A percentile compares a stretch with the other conserved stretches of the same genome.
Evolutionary conservation across 768 basidiomycete genomes (phyloP).

Genomic region (Mycena galericulata): DNA sequence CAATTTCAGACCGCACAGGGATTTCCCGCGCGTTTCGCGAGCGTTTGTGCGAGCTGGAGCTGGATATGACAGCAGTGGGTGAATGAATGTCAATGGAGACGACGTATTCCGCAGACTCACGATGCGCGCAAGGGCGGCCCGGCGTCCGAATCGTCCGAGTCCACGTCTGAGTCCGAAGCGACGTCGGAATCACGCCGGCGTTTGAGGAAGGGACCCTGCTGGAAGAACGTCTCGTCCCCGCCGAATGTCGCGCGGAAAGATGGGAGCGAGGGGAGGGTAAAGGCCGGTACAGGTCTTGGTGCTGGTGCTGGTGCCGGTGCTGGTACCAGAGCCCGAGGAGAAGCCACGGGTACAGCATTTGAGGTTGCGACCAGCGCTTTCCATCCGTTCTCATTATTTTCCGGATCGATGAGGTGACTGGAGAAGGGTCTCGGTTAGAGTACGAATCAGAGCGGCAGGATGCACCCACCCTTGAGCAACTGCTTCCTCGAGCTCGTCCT

Average conservation of each 20-base stretch:
- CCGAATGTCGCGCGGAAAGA: not conserved
- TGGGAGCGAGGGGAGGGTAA: not conserved
- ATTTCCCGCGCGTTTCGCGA: not conserved
- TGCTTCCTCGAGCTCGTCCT: not conserved
- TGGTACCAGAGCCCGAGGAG: not conserved
- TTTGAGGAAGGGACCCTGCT: constrained; percentile 22
- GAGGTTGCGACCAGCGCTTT: not conserved
- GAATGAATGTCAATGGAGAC: too few species aligned
- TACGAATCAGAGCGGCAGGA: not conserved
- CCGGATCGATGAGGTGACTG: constrained; percentile 1
- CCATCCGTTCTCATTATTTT: not conserved
- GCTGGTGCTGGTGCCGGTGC: not conserved
- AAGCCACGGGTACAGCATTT: not conserved
- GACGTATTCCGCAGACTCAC: not conserved
- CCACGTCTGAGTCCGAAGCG: constrained; percentile 11
- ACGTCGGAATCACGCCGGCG: constrained; percentile 14
- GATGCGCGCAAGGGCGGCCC: not conserved
- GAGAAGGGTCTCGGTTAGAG: not conserved
- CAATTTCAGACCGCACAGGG: not conserved
- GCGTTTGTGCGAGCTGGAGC: not conserved
- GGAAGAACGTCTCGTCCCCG: not conserved
- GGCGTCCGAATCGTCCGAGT: not conserved
- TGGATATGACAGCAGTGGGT: not conserved
- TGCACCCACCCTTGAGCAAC: not conserved
- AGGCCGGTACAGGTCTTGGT: not conserved